A percentile compares a stretch with the other conserved stretches of the same genome.
Evolutionary conservation across 345 rosid species (phyloP).

Genomic region (Gossypium herbaceum): DNA sequence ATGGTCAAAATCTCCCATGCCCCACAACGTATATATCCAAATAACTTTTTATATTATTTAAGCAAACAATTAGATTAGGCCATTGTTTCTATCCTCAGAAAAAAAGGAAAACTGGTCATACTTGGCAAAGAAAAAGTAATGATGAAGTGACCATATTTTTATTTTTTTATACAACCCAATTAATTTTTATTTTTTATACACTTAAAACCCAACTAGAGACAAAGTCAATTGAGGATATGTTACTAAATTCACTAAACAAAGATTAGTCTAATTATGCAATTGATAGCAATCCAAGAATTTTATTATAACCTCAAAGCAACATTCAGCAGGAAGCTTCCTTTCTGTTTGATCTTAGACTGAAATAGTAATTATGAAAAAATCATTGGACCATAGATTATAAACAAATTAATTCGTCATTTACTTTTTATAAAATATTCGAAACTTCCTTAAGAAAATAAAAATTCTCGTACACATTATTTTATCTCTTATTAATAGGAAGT

Average conservation of each 20-base stretch:
- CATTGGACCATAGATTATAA: not conserved
- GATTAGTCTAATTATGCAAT: not conserved
- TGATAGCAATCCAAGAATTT: not conserved
- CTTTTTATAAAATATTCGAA: no score
- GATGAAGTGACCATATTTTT: not conserved
- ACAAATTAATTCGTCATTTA: not conserved
- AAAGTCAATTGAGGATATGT: not conserved
- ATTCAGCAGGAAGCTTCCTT: slow-evolving; percentile 7
- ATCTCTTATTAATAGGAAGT: no score
- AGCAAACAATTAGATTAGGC: not conserved
- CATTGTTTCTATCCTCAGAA: not conserved
- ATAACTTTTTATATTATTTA: not conserved
- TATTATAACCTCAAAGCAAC: not conserved
- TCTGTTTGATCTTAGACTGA: not conserved
- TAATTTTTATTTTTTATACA: not conserved
- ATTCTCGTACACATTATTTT: no score
- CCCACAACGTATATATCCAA: no score
- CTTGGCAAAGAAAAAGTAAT: not conserved
- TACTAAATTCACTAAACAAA: not conserved
- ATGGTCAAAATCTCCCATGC: not conserved
- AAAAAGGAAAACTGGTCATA: not conserved
- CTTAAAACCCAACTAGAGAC: not conserved
- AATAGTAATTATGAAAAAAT: not conserved
- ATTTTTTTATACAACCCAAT: no score
- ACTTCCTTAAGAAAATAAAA: no score